Conservation (phyloP, 805 yeast genomes). For the Debaryomyces hansenii region DNA sequence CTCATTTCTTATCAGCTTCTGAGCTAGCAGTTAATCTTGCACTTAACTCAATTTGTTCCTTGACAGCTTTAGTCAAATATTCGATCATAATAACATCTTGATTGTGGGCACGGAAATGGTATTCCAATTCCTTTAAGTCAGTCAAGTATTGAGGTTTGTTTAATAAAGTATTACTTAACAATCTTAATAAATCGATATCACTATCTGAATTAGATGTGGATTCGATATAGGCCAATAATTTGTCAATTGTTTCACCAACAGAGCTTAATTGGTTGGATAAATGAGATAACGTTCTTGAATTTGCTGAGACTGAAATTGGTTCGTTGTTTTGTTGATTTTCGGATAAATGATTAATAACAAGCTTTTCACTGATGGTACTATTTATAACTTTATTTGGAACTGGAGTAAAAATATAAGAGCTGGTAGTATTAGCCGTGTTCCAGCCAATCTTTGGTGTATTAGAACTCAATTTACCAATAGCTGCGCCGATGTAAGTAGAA, state of each 20-base stretch:
- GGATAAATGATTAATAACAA: slow-evolving; percentile 50
- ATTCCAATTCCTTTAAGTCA: slow-evolving; percentile 52
- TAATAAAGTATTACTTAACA: slow-evolving; percentile 57
- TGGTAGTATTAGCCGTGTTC: slow-evolving; percentile 32
- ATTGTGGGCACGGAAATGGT: slow-evolving; percentile 66
- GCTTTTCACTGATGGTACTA: slow-evolving; percentile 53
- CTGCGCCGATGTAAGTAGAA: slow-evolving; percentile 73
- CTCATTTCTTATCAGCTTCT: slow-evolving; percentile 19
- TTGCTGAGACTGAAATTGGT: slow-evolving; percentile 28
- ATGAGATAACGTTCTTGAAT: slow-evolving; percentile 44
- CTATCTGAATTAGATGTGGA: slow-evolving; percentile 42
- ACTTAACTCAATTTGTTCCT: slow-evolving; percentile 79
- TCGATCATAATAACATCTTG: slow-evolving; percentile 83
- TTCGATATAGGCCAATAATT: slow-evolving; percentile 49
- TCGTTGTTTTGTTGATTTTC: slow-evolving; percentile 31
- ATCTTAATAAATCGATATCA: slow-evolving; percentile 63
- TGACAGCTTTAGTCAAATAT: slow-evolving; percentile 77
- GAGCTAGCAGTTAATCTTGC: slow-evolving; percentile 63
- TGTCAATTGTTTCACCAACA: slow-evolving; percentile 48
- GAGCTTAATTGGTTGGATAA: slow-evolving; percentile 47
- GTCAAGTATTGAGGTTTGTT: slow-evolving; percentile 50
- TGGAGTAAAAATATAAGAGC: slow-evolving; percentile 69
- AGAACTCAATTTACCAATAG: slow-evolving; percentile 51
- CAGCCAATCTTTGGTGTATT: slow-evolving; percentile 31
- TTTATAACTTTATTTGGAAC: slow-evolving; percentile 65